These are phyloP conservation scores for Didymosphaeria variabile DNA, from an alignment of 2,329 filamentous ascomycete species.

Conservation along the genomic window DNA sequence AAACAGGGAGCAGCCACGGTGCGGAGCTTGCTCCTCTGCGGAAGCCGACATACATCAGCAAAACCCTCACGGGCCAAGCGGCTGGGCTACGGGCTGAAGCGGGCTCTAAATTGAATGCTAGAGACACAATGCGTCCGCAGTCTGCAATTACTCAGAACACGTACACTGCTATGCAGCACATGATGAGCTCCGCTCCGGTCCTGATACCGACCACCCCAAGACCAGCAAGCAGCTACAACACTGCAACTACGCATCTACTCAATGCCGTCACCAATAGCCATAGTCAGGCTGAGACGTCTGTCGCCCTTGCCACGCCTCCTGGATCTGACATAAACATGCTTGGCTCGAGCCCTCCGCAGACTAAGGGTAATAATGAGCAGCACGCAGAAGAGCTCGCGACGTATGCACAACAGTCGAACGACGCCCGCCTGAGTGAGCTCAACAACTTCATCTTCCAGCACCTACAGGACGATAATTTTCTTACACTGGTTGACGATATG, in stretches of 20 bases:
- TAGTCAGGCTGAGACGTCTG: slow-evolving; percentile 19
- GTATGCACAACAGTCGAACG: slow-evolving; percentile 52
- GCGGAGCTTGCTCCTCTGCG: slow-evolving; percentile 48
- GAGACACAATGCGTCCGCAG: slow-evolving; percentile 2
- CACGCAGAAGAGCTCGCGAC: slow-evolving; percentile 26
- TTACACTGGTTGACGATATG: slow-evolving; percentile 61
- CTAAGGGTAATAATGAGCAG: background rate
- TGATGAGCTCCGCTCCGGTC: slow-evolving; percentile 19
- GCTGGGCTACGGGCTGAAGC: slow-evolving; percentile 16
- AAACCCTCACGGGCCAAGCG: slow-evolving; percentile 13
- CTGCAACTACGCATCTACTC: slow-evolving; percentile 31
- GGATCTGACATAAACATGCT: slow-evolving; percentile 12
- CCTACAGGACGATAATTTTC: slow-evolving; percentile 60
- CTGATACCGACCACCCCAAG: slow-evolving; percentile 21
- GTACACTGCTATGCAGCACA: slow-evolving; percentile 17
- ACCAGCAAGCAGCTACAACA: slow-evolving; percentile 18
- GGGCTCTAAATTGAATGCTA: slow-evolving; percentile 19
- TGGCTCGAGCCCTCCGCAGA: slow-evolving; percentile 1
- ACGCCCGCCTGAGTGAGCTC: slow-evolving; percentile 54
- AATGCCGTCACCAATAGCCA: slow-evolving; percentile 20
- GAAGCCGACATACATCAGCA: slow-evolving; percentile 41
- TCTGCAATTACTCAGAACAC: slow-evolving; percentile 12
- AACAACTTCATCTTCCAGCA: slow-evolving; percentile 62
- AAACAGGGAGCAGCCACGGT: slow-evolving; percentile 23
- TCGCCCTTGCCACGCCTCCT: slow-evolving; percentile 18